phyloP scores from a whole-genome alignment of 2,329 filamentous ascomycete genomes.

The Alternaria longipes region DNA sequence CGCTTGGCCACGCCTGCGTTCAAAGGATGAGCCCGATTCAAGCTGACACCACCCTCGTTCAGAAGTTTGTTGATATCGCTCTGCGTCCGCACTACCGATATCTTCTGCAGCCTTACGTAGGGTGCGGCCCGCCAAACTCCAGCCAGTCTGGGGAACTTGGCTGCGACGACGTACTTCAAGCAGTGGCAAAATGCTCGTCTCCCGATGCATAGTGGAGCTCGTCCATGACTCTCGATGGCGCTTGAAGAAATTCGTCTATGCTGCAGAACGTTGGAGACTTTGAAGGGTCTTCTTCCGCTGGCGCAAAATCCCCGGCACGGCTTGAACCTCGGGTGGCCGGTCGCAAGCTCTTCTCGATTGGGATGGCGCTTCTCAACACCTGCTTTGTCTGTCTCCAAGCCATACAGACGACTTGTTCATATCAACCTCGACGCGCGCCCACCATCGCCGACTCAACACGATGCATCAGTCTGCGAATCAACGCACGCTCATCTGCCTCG shows the following conservation, averaged over 20 bases:
- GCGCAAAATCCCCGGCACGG: slow-evolving; percentile 10
- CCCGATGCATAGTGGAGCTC: background rate
- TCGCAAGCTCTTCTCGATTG: slow-evolving; percentile 28
- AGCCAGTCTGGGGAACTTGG: background rate
- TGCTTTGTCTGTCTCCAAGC: slow-evolving; percentile 20
- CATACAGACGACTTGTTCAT: slow-evolving; percentile 23
- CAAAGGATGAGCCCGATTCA: background rate
- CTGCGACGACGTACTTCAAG: background rate
- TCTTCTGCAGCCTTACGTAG: slow-evolving; percentile 25
- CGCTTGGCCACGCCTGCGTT: slow-evolving; percentile 13
- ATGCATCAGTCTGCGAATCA: slow-evolving; percentile 4
- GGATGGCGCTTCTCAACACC: slow-evolving; percentile 34
- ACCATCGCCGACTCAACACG: background rate
- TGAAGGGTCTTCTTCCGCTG: slow-evolving; percentile 14
- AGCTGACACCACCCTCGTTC: background rate
- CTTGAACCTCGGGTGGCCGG: background rate
- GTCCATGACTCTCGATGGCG: slow-evolving; percentile 7
- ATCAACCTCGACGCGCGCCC: slow-evolving; percentile 10
- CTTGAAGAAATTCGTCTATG: slow-evolving; percentile 12
- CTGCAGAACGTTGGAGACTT: slow-evolving; percentile 5
- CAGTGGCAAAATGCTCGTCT: slow-evolving; percentile 21
- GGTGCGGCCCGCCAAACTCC: slow-evolving; percentile 2
- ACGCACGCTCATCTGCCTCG: background rate
- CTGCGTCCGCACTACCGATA: slow-evolving; percentile 13
- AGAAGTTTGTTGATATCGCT: slow-evolving; percentile 27